Conservation (phyloP, 1,284 basidiomycete species). For the Microstroma glucosiphilum region DNA sequence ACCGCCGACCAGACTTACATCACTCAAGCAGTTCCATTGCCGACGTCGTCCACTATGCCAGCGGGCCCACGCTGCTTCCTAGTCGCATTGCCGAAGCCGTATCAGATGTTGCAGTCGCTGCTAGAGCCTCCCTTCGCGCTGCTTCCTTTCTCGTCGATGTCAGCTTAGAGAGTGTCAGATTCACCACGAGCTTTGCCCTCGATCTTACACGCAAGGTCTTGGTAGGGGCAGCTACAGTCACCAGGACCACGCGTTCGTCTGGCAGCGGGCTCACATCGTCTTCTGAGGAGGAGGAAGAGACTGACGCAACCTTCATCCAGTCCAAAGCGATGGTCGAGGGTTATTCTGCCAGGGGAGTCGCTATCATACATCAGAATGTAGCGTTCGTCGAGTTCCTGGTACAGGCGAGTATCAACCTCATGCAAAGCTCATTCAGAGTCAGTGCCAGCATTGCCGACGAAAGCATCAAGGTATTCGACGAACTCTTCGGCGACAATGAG, state of each 20-base stretch:
- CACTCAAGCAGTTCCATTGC: too few relatives aligned
- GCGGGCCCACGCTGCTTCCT: conserved; percentile 27
- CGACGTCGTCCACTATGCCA: not conserved
- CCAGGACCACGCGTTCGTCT: conserved; percentile 20
- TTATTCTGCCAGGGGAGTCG: conserved; percentile 57
- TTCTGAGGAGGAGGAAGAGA: conserved; percentile 22
- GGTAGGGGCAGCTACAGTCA: conserved; percentile 33
- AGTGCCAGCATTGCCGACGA: conserved; percentile 53
- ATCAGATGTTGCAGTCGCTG: conserved; percentile 29
- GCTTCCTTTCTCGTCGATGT: conserved; percentile 43
- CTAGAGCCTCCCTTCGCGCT: conserved; percentile 37
- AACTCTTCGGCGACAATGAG: conserved; percentile 57
- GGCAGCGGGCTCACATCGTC: conserved; percentile 12
- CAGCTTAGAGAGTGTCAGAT: conserved; percentile 32
- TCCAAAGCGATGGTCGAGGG: conserved; percentile 52
- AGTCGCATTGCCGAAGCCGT: conserved; percentile 37
- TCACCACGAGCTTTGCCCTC: conserved; percentile 29
- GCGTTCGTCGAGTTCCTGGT: conserved; percentile 57
- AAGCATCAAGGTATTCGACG: conserved; percentile 55
- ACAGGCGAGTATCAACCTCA: conserved; percentile 56
- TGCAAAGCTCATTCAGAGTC: conserved; percentile 19
- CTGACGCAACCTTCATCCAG: not conserved
- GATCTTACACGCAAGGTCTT: conserved; percentile 37
- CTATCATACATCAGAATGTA: conserved; percentile 55
- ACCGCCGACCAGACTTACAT: too few relatives aligned